Conservation (phyloP, 2,329 filamentous ascomycete genomes). For the Thielaviopsis cerberus region DNA sequence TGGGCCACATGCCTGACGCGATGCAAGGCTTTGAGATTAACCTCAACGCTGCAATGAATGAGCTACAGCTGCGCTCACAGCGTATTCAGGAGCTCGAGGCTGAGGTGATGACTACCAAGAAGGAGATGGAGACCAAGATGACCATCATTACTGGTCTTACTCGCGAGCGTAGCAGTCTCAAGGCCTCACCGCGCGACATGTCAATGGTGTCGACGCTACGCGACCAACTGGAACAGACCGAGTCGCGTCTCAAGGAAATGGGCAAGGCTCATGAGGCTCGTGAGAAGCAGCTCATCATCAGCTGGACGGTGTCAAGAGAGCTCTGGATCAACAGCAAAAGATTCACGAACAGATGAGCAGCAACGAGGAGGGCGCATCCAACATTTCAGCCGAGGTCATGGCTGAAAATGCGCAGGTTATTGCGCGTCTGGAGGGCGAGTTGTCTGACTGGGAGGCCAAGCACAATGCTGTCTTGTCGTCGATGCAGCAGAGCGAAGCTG, state of each 20-base stretch:
- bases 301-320: constrained; percentile 31
- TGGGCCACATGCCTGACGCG: constrained; percentile 62
- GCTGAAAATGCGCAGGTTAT: constrained; percentile 22
- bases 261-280: constrained; percentile 53
- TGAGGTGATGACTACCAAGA: constrained; percentile 65
- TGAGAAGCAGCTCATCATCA: constrained; percentile 60
- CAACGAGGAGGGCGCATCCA: background rate
- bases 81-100: constrained; percentile 77
- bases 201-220: constrained; percentile 73
- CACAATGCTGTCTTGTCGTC: constrained; percentile 52
- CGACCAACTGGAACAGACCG: constrained; percentile 73
- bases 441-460: constrained; percentile 56
- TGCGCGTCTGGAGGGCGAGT: constrained; percentile 48
- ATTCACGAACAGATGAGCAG: background rate
- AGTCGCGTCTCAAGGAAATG: constrained; percentile 58
- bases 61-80: constrained; percentile 71
- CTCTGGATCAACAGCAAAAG: constrained; percentile 9
- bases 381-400: constrained; percentile 2
- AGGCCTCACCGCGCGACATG: constrained; percentile 70
- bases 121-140: constrained; percentile 94
- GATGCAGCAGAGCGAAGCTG: constrained; percentile 53
- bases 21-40: constrained; percentile 89
- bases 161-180: constrained; percentile 78
- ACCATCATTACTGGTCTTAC: constrained; percentile 88
- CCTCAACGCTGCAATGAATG: constrained; percentile 78